Evolutionary conservation across 495 filamentous ascomycete genomes (phyloP).

Genomic region (Ascobolus immersus): DNA sequence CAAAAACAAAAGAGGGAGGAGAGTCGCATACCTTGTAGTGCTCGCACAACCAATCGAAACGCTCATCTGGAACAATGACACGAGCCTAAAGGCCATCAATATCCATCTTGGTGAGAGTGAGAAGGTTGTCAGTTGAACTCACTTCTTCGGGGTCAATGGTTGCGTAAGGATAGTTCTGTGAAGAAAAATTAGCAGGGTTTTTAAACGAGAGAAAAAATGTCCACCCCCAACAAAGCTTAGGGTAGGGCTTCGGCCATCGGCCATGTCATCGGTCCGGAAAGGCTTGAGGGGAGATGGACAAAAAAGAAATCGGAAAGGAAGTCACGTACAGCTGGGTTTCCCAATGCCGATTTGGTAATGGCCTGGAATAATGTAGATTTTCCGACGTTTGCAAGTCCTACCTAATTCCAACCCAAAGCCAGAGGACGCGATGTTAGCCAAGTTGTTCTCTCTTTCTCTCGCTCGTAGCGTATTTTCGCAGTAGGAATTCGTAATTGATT

Average conservation of each 20-base stretch:
- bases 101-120: too few relatives aligned
- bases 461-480: too few relatives aligned
- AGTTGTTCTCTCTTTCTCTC: too few relatives aligned
- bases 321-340: slow-evolving; percentile 78
- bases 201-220: too few relatives aligned
- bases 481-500: too few relatives aligned
- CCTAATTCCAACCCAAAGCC: slow-evolving; percentile 26
- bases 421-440: too few relatives aligned
- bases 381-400: slow-evolving; percentile 96
- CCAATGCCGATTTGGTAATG: slow-evolving; percentile 89
- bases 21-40: slow-evolving; percentile 39
- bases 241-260: slow-evolving; percentile 4
- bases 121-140: too few relatives aligned
- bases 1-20: not conserved
- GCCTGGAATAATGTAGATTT: slow-evolving; percentile 99
- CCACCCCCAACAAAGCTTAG: too few relatives aligned
- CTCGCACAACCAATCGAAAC: slow-evolving; percentile 82
- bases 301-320: too few relatives aligned
- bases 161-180: slow-evolving; percentile 89
- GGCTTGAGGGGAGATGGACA: slow-evolving; percentile 1
- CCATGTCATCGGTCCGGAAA: too few relatives aligned
- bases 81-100: too few relatives aligned
- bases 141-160: slow-evolving; percentile 99
- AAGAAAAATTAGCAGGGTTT: too few relatives aligned
- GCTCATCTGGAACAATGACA: slow-evolving; percentile 88